Evolutionary conservation across 2,329 filamentous ascomycete species (phyloP).

Genomic region (Sphaerulina populicola): DNA sequence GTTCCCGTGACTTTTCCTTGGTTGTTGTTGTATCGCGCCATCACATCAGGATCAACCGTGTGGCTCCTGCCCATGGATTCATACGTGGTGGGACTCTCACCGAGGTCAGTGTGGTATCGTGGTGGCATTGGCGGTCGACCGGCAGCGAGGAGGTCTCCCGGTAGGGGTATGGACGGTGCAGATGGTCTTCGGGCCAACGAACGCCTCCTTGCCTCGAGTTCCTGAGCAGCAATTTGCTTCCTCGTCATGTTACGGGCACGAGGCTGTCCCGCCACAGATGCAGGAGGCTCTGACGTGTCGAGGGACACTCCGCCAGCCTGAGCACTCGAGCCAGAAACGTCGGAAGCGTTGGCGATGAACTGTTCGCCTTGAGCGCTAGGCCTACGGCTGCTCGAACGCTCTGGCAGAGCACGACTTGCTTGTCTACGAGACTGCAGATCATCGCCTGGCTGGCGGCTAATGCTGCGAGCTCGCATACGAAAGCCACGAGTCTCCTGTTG

Average conservation of each 20-base stretch:
- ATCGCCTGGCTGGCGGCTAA: slow-evolving; percentile 36
- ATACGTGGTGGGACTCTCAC: slow-evolving; percentile 39
- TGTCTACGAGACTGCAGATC: slow-evolving; percentile 30
- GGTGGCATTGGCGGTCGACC: slow-evolving; percentile 33
- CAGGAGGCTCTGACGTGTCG: slow-evolving; percentile 12
- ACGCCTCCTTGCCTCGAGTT: slow-evolving; percentile 78
- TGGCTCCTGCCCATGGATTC: slow-evolving; percentile 49
- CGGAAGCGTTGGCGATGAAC: slow-evolving; percentile 2
- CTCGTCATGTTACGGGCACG: slow-evolving; percentile 26
- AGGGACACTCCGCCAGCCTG: slow-evolving; percentile 1
- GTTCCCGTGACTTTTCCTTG: slow-evolving; percentile 31
- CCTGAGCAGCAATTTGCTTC: slow-evolving; percentile 54
- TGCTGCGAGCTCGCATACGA: slow-evolving; percentile 45
- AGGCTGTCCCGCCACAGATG: slow-evolving; percentile 7
- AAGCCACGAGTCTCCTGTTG: slow-evolving; percentile 37
- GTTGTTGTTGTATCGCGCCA: slow-evolving; percentile 31
- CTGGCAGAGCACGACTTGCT: slow-evolving; percentile 20
- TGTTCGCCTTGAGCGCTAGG: slow-evolving; percentile 10
- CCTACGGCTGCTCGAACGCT: slow-evolving; percentile 20
- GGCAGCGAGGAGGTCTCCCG: slow-evolving; percentile 44
- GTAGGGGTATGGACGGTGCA: slow-evolving; percentile 71
- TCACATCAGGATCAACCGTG: slow-evolving; percentile 54
- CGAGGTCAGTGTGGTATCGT: slow-evolving; percentile 34
- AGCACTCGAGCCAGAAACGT: slow-evolving; percentile 2
- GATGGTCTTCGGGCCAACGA: slow-evolving; percentile 74